Evolutionary conservation across 805 yeast species (phyloP), one percentile per base, ranked within the genome.

Genomic region (Kuraishia floccosa): DNA sequence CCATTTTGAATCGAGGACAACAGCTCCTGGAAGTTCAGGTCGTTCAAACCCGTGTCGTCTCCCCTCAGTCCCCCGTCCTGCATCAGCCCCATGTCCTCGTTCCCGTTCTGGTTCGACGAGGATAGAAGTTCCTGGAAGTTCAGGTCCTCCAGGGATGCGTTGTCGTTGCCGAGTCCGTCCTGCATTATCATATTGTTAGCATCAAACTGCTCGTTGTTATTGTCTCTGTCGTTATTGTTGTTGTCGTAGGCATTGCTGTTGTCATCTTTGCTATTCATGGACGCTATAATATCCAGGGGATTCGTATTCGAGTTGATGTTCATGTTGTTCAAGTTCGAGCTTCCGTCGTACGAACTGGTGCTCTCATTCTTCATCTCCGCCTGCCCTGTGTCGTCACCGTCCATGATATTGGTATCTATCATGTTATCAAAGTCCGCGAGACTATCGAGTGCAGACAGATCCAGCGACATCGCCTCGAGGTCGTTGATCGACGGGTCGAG

Each of bases 11-110:
- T 17, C 9, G 14, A 14, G n/a, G 27, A 9, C 14, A 28, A 11
- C 25, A 28, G 10, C 7, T 28, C 30, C 14, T 28, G 22, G 17
- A 28, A 24, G 14, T 28, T 22, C 6, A 28, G 16, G 22, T 28
- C 30, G 17, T 22, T 19, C 16, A 19, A 20, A 13, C 21, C 24
- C 7, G 17, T 18, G 10, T 28, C 21, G 11, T n/a, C 25, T 6
- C 30, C 30, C 22, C 18, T 27, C 30, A 27, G 17, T 23, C 18
- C 30, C 14, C 30, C 30, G n/a, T 27, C 30, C 6, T 21, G 30
- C 13, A 18, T 19, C 8, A 27, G 23, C 4, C 30, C 30, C 23
- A 27, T 21, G 15, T 27, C 30, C 21, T 27, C 30, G 6, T 6
- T 23, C 11, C 11, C 28, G 21, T 17, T 15, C 13, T 27, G 9